A percentile compares a stretch with the other conserved stretches of the same genome.
Conservation (phyloP, 352 stramenopile species). For the Phytophthora fragariae region DNA sequence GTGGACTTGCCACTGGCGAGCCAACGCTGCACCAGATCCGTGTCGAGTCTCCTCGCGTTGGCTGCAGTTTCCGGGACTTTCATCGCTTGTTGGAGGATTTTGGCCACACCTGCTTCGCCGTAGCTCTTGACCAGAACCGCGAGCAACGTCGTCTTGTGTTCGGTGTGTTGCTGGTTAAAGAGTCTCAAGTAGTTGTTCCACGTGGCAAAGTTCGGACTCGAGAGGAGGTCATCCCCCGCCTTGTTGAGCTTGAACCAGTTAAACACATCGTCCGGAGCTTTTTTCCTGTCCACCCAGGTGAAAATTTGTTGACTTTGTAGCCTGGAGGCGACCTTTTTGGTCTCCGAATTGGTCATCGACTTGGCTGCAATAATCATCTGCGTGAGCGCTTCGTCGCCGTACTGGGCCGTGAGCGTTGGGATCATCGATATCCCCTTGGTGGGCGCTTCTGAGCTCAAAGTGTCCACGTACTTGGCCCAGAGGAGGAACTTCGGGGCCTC, state of each 20-base stretch:
- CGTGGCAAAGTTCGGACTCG: neutral
- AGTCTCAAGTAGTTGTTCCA: neutral
- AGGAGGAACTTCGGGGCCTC: too few relatives aligned
- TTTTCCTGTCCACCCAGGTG: neutral
- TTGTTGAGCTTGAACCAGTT: neutral
- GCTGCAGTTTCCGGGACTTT: neutral
- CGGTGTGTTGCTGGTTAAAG: neutral
- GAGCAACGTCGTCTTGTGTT: neutral
- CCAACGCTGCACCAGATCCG: neutral
- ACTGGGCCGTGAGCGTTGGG: neutral
- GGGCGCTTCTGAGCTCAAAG: too few relatives aligned
- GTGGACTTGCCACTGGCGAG: neutral
- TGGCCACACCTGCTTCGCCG: neutral
- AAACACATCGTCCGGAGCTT: neutral
- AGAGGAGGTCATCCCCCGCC: neutral
- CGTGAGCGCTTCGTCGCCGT: neutral
- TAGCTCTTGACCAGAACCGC: neutral
- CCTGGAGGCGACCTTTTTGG: neutral
- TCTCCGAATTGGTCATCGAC: neutral
- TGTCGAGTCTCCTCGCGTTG: neutral
- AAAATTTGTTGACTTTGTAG: neutral
- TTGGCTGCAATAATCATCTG: neutral
- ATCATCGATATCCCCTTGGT: neutral
- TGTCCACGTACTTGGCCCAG: too few relatives aligned
- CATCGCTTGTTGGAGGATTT: conserved; percentile 1